These are phyloP conservation scores for Cicer cuneatum DNA, from an alignment of 306 rosid genomes.

Conservation along the genomic window DNA sequence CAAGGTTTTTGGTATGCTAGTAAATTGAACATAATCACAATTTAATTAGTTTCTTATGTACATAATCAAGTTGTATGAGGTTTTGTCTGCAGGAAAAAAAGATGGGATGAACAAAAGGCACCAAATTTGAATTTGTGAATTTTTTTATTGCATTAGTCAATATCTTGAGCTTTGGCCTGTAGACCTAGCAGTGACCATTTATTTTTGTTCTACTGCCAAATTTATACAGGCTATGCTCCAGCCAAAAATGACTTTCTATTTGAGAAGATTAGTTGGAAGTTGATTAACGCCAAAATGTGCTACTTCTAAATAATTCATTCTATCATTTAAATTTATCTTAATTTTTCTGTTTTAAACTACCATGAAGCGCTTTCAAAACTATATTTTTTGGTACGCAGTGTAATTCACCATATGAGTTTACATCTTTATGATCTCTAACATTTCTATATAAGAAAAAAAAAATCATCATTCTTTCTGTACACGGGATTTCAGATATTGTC, in stretches of 20 bases:
- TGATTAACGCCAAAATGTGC: slow-evolving; percentile 35
- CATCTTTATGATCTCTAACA: slow-evolving; percentile 21
- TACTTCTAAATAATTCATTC: slow-evolving; percentile 34
- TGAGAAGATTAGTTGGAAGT: slow-evolving; percentile 68
- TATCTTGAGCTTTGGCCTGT: slow-evolving; percentile 18
- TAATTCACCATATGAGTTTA: slow-evolving; percentile 30
- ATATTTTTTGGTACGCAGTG: slow-evolving; percentile 81
- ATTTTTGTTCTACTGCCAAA: slow-evolving; percentile 35
- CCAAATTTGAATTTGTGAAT: slow-evolving; percentile 25
- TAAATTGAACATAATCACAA: slow-evolving; percentile 27
- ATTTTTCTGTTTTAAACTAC: slow-evolving; percentile 47
- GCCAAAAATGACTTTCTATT: slow-evolving; percentile 97
- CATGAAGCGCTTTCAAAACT: slow-evolving; percentile 97
- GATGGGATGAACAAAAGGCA: not conserved
- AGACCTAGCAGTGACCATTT: slow-evolving; percentile 33
- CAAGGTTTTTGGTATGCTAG: slow-evolving; percentile 82
- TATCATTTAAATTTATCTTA: slow-evolving; percentile 39
- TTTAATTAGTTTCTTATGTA: slow-evolving; percentile 23
- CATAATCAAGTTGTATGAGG: slow-evolving; percentile 21
- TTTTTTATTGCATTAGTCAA: slow-evolving; percentile 12
- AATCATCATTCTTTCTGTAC: slow-evolving; percentile 24
- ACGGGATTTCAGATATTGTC: slow-evolving; percentile 75
- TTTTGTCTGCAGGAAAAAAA: slow-evolving; percentile 16
- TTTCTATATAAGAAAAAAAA: slow-evolving; percentile 41
- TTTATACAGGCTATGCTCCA: slow-evolving; percentile 84